Percentiles rank a stretch among this genome's conserved stretches.
phyloP scores from a whole-genome alignment of 163 green algal species.

The Volvox carteri region DNA sequence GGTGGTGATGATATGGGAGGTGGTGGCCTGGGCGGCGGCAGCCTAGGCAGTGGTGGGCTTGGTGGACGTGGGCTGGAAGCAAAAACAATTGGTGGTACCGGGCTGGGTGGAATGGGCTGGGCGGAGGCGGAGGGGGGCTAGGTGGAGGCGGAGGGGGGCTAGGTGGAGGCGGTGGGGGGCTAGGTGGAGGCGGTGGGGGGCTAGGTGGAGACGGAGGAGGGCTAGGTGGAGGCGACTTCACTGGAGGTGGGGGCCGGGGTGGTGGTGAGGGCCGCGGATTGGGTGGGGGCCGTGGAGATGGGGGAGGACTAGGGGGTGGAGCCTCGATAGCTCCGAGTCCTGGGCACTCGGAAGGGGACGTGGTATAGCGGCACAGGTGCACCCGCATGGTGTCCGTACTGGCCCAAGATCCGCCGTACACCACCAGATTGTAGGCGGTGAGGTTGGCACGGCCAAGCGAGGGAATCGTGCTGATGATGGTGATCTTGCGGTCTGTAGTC shows the following conservation, averaged over 20 bases:
- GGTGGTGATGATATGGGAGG: too few species aligned
- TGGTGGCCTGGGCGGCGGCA: background rate
- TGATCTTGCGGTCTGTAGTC: background rate
- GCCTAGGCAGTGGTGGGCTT: background rate
- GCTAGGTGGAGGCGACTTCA: background rate
- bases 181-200: background rate
- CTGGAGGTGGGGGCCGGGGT: background rate
- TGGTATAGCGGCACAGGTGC: constrained; percentile 19
- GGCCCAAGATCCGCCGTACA: constrained; percentile 27
- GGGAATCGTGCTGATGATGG: background rate
- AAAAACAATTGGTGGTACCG: too few species aligned
- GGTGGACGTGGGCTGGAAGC: background rate
- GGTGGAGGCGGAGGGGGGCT: background rate
- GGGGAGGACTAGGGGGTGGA: background rate
- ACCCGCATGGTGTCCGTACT: constrained; percentile 23
- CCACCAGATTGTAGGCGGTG: constrained; percentile 8
- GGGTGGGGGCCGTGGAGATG: background rate
- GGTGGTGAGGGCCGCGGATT: background rate
- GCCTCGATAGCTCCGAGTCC: background rate
- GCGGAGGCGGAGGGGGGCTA: background rate
- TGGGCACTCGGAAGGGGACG: background rate
- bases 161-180: background rate
- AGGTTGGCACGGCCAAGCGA: background rate
- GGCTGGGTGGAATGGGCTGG: too few species aligned
- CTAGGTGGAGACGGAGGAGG: background rate